phyloP scores from a whole-genome alignment of 176 grass and related monocot species.

The Zizania latifolia region DNA sequence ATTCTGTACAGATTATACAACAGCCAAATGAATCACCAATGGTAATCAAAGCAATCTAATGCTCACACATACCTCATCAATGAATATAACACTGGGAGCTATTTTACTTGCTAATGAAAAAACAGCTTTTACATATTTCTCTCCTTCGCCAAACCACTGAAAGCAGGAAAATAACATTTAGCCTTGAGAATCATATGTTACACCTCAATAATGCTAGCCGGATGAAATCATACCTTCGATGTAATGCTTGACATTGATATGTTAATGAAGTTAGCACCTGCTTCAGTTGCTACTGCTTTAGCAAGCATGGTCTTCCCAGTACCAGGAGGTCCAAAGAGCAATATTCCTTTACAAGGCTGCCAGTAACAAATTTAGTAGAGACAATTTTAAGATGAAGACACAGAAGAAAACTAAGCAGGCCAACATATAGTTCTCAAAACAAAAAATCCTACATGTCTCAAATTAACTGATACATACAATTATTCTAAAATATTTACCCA shows the following conservation, averaged over 20 bases:
- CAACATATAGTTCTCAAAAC: conserved; percentile 2
- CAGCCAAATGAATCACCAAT: no score
- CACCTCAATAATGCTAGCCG: no score
- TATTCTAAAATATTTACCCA: conserved; percentile 13
- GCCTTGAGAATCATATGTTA: no score
- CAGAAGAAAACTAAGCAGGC: background rate
- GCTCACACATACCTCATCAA: conserved; percentile 65
- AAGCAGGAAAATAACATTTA: no score
- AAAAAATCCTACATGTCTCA: background rate
- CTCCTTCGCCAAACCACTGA: conserved; percentile 69
- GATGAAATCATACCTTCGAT: conserved; percentile 88
- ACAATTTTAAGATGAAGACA: conserved; percentile 12
- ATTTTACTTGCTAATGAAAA: conserved; percentile 87
- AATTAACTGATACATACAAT: background rate
- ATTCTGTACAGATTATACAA: background rate
- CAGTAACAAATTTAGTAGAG: conserved; percentile 27
- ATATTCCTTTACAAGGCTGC: conserved; percentile 98
- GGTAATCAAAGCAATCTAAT: no score
- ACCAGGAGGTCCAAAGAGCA: conserved; percentile 96
- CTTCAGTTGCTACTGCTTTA: conserved; percentile 84
- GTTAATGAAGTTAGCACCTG: conserved; percentile 89
- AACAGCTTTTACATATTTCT: conserved; percentile 80
- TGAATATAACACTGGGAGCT: conserved; percentile 72
- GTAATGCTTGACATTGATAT: conserved; percentile 78
- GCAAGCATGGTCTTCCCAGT: conserved; percentile 91